Evolutionary conservation across 2,329 filamentous ascomycete genomes (phyloP), one percentile per base, ranked within the genome.

Genomic region (Harringtonia lauricola): DNA sequence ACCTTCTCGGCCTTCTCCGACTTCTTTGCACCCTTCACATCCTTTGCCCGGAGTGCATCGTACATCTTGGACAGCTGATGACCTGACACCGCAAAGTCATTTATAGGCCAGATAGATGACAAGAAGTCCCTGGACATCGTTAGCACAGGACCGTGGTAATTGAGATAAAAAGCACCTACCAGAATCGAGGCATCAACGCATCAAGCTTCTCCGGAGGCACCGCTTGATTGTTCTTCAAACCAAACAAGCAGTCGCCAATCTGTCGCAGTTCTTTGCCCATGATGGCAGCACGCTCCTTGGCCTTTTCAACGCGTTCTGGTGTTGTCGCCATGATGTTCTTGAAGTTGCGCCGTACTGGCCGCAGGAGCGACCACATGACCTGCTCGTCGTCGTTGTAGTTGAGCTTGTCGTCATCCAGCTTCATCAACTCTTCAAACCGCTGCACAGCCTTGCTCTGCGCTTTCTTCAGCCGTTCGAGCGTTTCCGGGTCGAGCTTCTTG

Each of bases 71-170:
- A 58, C 18, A 64, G 55, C 40, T 59, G 55, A 49, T 55, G 54
- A 18, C 61, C 61, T 1, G 60, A 58, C 8, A 64, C 60, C 15
- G 56, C 59, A 26, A 61, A 56, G 7, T 64, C 58, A 22, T 59
- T 59, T 21, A 64, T 54, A 12, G 61, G 61, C 61, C 61, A 64
- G 42, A 64, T 62, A 8, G 60, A 62, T 5, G 60, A 62, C 42
- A 64, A 44, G 43, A 64, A 63, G 42, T 62, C 59, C 61, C 59
- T 62, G 9, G 22, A 31, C 3, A 8, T n/a, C 8, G 41, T 42
- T 31, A 42, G 34, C 18, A 28, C 8, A 29, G 8, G n/a, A n/a
- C n/a, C n/a, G n/a, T n/a, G n/a, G n/a, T 14, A 31, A 5, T 13
- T 31, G 30, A n/a, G 14, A 14, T 7, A n/a, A 31, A 4, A n/a